phyloP scores from a whole-genome alignment of 2,329 filamentous ascomycete species.

The Penicillium sp. region DNA sequence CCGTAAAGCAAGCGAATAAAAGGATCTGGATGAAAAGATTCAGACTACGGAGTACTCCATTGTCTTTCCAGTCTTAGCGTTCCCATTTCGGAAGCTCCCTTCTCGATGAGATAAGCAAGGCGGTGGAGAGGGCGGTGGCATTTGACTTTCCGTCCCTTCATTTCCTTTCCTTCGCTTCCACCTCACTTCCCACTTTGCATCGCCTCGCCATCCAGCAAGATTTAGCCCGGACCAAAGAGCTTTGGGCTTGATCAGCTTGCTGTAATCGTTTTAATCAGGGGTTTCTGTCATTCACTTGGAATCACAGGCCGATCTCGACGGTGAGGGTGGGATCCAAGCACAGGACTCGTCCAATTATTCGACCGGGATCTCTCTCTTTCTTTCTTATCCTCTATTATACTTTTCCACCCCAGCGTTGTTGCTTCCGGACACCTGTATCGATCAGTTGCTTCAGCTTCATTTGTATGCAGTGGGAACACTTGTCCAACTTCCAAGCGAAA shows the following conservation, averaged over 20 bases:
- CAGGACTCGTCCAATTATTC: conserved; percentile 15
- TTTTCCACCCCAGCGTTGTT: too few relatives aligned
- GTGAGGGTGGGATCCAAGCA: conserved; percentile 17
- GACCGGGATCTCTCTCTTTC: conserved; percentile 8
- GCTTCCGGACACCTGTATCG: conserved; percentile 24
- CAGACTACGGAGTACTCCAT: too few relatives aligned
- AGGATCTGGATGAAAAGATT: too few relatives aligned
- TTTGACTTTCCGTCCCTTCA: conserved; percentile 18
- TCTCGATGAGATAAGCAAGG: conserved; percentile 1
- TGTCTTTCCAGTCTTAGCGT: neutral
- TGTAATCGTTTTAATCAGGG: neutral
- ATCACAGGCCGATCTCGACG: too few relatives aligned
- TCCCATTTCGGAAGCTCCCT: neutral
- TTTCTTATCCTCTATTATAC: too few relatives aligned
- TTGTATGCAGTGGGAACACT: conserved; percentile 33
- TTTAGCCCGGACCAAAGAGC: too few relatives aligned
- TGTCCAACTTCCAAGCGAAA: conserved; percentile 26
- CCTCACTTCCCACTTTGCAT: conserved; percentile 8
- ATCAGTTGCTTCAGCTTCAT: conserved; percentile 25
- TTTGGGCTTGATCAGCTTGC: too few relatives aligned
- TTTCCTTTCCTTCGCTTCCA: conserved; percentile 4
- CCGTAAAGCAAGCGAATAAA: too few relatives aligned
- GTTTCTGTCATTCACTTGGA: neutral
- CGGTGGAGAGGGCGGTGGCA: conserved; percentile 16
- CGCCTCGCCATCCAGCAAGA: too few relatives aligned